Evolutionary conservation across 208 protist genomes (phyloP).

Genomic region (Trypanosoma congolense): DNA sequence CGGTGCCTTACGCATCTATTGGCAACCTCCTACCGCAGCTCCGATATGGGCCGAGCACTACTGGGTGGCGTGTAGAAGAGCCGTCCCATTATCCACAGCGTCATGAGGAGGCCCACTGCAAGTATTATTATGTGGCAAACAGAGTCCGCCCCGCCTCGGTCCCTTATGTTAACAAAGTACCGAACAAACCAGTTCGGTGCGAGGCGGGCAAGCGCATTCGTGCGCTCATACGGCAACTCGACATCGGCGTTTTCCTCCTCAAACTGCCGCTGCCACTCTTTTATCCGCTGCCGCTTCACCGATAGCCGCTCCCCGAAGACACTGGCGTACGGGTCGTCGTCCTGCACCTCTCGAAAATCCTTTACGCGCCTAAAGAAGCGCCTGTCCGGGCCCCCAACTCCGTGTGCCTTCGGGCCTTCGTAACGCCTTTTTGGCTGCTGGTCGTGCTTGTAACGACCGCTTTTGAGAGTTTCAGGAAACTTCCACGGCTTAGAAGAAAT

Average conservation of each 20-base stretch:
- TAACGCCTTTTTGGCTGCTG: constrained; percentile 57
- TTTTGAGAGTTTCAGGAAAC: constrained; percentile 76
- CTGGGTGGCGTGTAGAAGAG: constrained; percentile 79
- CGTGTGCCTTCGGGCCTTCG: constrained; percentile 19
- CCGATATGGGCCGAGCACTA: constrained; percentile 40
- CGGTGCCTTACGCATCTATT: too few species aligned
- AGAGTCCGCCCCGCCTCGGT: constrained; percentile 63
- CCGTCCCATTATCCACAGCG: constrained; percentile 48
- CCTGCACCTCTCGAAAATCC: constrained; percentile 77
- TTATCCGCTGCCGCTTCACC: constrained; percentile 54
- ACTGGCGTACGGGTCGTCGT: constrained; percentile 62
- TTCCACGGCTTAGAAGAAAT: constrained; percentile 11
- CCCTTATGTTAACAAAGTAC: constrained; percentile 75
- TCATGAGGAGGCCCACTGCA: constrained; percentile 14
- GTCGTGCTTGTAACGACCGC: constrained; percentile 64
- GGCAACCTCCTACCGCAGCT: constrained; percentile 46
- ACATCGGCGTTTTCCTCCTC: constrained; percentile 79
- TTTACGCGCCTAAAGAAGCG: constrained; percentile 55
- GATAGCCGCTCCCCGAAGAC: constrained; percentile 59
- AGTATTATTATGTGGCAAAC: constrained; percentile 32
- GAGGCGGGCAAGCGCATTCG: constrained; percentile 53
- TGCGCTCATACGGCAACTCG: constrained; percentile 81
- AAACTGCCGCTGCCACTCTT: constrained; percentile 85
- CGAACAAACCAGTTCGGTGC: constrained; percentile 86
- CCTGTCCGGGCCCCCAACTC: constrained; percentile 29